phyloP scores from a whole-genome alignment of 768 basidiomycete genomes.

The Peribolospora kevripleyi region DNA sequence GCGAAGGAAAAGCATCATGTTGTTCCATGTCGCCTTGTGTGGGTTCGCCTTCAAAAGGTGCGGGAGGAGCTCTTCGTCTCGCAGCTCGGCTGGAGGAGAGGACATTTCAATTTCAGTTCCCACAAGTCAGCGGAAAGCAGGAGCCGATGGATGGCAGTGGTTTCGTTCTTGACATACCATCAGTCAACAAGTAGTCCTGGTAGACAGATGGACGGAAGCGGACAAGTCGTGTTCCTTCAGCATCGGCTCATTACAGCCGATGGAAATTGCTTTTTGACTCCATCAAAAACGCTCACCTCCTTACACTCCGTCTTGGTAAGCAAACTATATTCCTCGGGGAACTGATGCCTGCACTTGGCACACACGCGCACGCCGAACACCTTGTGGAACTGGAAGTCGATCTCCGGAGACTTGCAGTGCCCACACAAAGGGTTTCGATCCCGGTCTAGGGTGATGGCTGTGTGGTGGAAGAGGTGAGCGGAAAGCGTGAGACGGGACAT shows the following conservation, averaged over 20 bases:
- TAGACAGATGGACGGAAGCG: no score
- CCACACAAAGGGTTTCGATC: constrained; percentile 54
- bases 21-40: constrained; percentile 80
- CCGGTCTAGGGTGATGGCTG: constrained; percentile 57
- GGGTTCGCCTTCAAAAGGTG: constrained; percentile 86
- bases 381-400: constrained; percentile 57
- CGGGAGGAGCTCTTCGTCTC: constrained; percentile 72
- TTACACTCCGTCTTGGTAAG: constrained; percentile 98
- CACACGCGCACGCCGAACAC: constrained; percentile 71
- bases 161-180: constrained; percentile 30
- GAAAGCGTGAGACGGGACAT: constrained; percentile 1
- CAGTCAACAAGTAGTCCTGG: constrained; percentile 83
- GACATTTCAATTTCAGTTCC: neutral
- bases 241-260: neutral
- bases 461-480: neutral
- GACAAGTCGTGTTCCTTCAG: neutral
- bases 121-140: neutral
- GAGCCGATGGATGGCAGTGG: neutral
- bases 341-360: constrained; percentile 64
- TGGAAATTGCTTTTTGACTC: no score
- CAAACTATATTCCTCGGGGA: constrained; percentile 77
- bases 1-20: constrained; percentile 96
- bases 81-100: constrained; percentile 47
- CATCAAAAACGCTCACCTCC: constrained; percentile 30
- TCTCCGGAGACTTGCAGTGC: constrained; percentile 68